Evolutionary conservation across 768 basidiomycete species (phyloP), one percentile per base, ranked within the genome.

Genomic region (Calocybe gangraenosa): DNA sequence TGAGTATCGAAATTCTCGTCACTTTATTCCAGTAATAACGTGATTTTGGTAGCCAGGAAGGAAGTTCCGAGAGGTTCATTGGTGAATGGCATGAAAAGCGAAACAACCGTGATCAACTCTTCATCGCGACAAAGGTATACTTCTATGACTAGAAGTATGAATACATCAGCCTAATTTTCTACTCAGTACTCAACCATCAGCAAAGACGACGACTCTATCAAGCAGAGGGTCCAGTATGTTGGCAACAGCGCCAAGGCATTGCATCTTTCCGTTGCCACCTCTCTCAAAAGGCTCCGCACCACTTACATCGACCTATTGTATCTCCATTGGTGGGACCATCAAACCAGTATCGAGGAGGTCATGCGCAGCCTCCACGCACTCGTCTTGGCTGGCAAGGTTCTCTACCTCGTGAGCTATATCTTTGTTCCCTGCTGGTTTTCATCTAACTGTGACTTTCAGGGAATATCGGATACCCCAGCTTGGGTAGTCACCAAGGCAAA

Each of bases 291-390:
- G 54, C 62, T 78, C 2, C 57, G 66, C 37, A 73, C 68, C 0
- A 51, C 52, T 7, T 72, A 71, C 42, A 68, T 74, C 44, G 72
- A 75, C 49, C 50, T 73, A 32, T 19, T 44, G 2, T 73, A 74
- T 53, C 33, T 72, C 5, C 69, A 74, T 45, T 73, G 64, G 61
- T 76, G 77, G 78, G 79, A 81, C 53, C 75, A 63, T 44, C 56
- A 63, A 7, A 75, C 73, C 13, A 62, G 67, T 8, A 64, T 82
- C 35, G 72, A 76, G 53, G 80, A 84, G 58, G 61, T 81, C 32
- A 79, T 82, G 78, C 67, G 71, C 28, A 58, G 66, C 8, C 61
- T 83, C 7, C 75, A 82, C 51, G 60, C 67, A 15, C 66, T 82
- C 19, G 74, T 82, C 25, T 58, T 59, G 9, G 57, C 65, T 19